Conservation (phyloP, 139 green algal species). For the Volvox reticuliferus region DNA sequence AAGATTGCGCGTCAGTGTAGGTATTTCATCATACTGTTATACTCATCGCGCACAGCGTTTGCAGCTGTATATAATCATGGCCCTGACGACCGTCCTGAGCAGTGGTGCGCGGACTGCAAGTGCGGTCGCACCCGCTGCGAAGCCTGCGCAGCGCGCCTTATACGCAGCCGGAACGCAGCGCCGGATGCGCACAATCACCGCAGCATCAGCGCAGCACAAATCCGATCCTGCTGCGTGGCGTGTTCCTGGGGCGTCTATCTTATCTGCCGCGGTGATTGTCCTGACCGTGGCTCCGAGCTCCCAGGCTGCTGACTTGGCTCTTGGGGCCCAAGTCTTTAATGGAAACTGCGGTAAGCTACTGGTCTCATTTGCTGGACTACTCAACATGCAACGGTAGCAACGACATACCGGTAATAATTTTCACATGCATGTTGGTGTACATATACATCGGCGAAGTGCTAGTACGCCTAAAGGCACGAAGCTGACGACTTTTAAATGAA, state of each 20-base stretch:
- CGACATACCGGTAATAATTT: no score
- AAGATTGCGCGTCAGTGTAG: neutral
- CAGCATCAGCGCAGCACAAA: neutral
- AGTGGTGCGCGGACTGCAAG: neutral
- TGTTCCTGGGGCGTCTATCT: neutral
- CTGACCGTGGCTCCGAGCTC: neutral
- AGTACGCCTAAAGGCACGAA: no score
- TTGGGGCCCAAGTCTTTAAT: conserved; percentile 68
- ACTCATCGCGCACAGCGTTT: no score
- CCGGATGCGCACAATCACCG: neutral
- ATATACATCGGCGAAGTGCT: no score
- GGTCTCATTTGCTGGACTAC: no score
- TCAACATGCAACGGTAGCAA: no score
- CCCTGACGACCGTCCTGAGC: neutral
- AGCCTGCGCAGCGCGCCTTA: neutral
- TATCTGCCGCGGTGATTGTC: neutral
- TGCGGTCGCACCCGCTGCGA: neutral
- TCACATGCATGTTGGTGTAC: no score
- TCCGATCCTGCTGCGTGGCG: neutral
- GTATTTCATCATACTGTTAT: no score
- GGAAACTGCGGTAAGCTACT: conserved; percentile 70
- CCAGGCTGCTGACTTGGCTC: conserved; percentile 41
- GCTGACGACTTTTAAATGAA: no score
- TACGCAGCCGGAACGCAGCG: neutral
- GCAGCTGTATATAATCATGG: neutral